Conservation (phyloP, 1,284 basidiomycete genomes). For the Salmacisia buchloeana region DNA sequence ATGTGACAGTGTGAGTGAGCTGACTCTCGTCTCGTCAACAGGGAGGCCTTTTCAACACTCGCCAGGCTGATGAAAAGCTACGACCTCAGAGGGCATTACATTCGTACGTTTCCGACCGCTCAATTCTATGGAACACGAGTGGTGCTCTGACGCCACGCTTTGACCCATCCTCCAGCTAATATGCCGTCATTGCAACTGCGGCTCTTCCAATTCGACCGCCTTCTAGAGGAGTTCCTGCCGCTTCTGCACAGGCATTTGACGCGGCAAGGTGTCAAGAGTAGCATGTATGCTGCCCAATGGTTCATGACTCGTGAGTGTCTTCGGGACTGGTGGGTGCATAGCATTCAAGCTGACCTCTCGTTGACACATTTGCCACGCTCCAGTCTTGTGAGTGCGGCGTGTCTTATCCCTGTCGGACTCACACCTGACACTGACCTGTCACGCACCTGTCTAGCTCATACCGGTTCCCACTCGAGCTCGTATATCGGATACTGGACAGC, state of each 20-base stretch:
- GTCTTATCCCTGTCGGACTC: too few species aligned
- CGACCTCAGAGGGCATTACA: conserved; percentile 87
- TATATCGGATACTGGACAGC: conserved; percentile 89
- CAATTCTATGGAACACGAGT: too few species aligned
- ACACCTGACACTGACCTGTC: conserved; percentile 12
- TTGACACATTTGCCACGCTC: not conserved
- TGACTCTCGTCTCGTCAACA: conserved; percentile 53
- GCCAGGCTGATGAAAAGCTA: conserved; percentile 98
- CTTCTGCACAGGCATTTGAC: conserved; percentile 85
- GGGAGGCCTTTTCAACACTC: conserved; percentile 92
- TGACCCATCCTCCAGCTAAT: too few species aligned
- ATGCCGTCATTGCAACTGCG: conserved; percentile 95
- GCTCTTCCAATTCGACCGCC: conserved; percentile 81
- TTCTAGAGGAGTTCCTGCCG: conserved; percentile 85
- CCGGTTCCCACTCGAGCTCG: conserved; percentile 90
- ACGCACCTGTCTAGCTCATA: conserved; percentile 12
- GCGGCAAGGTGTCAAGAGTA: conserved; percentile 80
- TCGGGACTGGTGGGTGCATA: conserved; percentile 55
- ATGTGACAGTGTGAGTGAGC: not conserved
- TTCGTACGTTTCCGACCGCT: conserved; percentile 58
- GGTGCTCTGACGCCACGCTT: too few species aligned
- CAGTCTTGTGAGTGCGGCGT: conserved; percentile 4
- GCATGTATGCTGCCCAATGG: conserved; percentile 93
- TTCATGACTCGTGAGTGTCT: conserved; percentile 66
- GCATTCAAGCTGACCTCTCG: conserved; percentile 29